Evolutionary conservation across 139 green algal genomes (phyloP).

Genomic region (Tetradesmus lagerheimii): DNA sequence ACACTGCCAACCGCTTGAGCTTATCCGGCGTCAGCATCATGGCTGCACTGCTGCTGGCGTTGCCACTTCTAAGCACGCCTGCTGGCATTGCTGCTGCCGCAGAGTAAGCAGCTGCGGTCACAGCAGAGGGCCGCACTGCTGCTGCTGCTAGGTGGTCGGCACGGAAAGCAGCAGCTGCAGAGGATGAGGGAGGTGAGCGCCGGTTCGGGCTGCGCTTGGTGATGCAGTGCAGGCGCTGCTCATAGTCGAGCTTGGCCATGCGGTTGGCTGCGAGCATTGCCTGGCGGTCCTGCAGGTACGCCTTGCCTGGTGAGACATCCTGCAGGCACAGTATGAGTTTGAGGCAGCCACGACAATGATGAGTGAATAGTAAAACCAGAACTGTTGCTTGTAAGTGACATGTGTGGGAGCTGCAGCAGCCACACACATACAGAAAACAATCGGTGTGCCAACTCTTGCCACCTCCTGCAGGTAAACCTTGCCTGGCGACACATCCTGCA

Average conservation of each 20-base stretch:
- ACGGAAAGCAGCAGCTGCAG: not conserved
- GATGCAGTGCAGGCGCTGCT: not conserved
- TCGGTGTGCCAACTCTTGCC: no score
- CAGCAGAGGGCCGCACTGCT: not conserved
- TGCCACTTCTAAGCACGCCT: not conserved
- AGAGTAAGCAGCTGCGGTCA: not conserved
- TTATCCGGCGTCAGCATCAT: not conserved
- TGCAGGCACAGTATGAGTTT: not conserved
- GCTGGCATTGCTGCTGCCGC: conserved; percentile 14
- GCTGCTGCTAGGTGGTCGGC: not conserved
- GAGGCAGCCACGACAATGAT: not conserved
- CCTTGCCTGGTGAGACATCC: conserved; percentile 29
- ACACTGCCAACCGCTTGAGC: not conserved
- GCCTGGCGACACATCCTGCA: no score
- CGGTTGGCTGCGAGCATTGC: conserved; percentile 16
- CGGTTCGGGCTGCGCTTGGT: not conserved
- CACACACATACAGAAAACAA: no score
- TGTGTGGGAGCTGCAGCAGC: no score
- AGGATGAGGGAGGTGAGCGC: not conserved
- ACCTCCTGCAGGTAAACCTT: no score
- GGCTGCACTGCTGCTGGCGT: not conserved
- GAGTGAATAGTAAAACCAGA: no score
- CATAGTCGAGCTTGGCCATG: conserved; percentile 14
- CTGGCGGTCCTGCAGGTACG: conserved; percentile 25
- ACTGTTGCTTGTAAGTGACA: no score